Base-by-base conservation (phyloP, 306 rosid genomes). In the Cicer yamashitae region DNA sequence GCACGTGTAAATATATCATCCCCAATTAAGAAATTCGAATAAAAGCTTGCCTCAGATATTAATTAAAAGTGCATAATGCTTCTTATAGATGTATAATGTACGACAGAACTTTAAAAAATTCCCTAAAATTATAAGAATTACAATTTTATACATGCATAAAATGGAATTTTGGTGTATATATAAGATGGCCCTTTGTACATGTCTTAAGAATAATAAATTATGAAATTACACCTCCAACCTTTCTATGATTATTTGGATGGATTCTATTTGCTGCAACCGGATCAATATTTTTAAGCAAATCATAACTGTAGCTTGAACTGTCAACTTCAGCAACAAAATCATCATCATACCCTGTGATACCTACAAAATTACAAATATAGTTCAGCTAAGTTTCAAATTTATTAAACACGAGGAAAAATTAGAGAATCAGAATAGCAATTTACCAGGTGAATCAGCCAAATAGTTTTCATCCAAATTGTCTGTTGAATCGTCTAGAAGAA, bases 211-310 rank as follows among this genome's bases (percentile, higher is more conserved):
- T 72, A 67, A 75, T 25, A 61, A 10, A 79, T 38, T 45, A 76
- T 47, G 65, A 81, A 68, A 69, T 18, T 45, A 63, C 37, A 45
- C 58, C 57, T 70, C 76, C 22, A 60, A 94, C 98, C 87, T 87
- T 94, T 86, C 98, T 88, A 62, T 87, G 87, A 76, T 94, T 85
- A 82, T 94, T 91, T 46, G 97, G 98, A 83, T 94, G 98, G 80
- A 91, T 82, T 84, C 98, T 87, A 80, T 88, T 90, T 14, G 98
- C 96, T 7, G 96, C 92, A 73, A 87, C 85, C 40, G 97, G 98
- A 76, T 94, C 98, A 56, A 94, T 88, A 74, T 75, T 83, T 71
- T 85, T 88, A 70, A 94, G 98, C 78, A 79, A 68, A 11, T 85
- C 87, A 71, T 89, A 89, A 79, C 81, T 67, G 78, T 75, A 50